Percentiles rank a stretch among this genome's conserved stretches.
Evolutionary conservation across 768 basidiomycete species (phyloP).

Genomic region (Rossbeevera mucosa): DNA sequence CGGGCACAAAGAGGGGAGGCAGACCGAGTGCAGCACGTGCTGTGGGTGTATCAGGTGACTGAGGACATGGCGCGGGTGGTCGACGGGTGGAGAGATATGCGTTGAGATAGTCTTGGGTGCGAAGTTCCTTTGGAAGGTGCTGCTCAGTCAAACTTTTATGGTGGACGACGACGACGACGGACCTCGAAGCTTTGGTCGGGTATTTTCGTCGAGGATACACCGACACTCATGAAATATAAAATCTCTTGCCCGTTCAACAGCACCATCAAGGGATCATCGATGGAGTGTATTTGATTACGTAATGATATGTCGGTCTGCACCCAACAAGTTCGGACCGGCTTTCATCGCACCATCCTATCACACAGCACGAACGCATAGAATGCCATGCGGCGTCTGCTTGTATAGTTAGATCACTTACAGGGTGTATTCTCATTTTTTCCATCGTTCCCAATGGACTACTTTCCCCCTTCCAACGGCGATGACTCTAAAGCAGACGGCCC

Average conservation of each 20-base stretch:
- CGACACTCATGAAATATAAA: slow-evolving; percentile 28
- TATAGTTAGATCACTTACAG: too few relatives aligned
- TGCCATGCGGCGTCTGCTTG: too few relatives aligned
- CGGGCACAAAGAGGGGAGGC: slow-evolving; percentile 49
- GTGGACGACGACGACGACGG: background rate
- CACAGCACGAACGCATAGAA: too few relatives aligned
- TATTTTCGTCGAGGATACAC: slow-evolving; percentile 10
- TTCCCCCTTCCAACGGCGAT: background rate
- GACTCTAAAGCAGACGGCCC: background rate
- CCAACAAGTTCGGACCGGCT: too few relatives aligned
- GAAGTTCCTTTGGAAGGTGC: slow-evolving; percentile 42
- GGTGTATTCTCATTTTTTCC: too few relatives aligned
- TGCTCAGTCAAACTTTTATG: too few relatives aligned
- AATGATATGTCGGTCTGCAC: too few relatives aligned
- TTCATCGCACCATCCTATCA: too few relatives aligned
- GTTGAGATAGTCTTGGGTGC: slow-evolving; percentile 49
- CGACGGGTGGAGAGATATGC: slow-evolving; percentile 44
- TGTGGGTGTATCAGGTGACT: slow-evolving; percentile 40
- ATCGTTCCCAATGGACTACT: too few relatives aligned
- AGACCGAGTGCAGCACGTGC: slow-evolving; percentile 44
- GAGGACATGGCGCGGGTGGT: slow-evolving; percentile 46
- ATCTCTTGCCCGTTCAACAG: slow-evolving; percentile 13
- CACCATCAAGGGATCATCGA: slow-evolving; percentile 8
- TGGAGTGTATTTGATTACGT: slow-evolving; percentile 2
- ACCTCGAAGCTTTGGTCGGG: slow-evolving; percentile 30